Evolutionary conservation across 305 asterid species (phyloP).

Genomic region (Galium porrigens): DNA sequence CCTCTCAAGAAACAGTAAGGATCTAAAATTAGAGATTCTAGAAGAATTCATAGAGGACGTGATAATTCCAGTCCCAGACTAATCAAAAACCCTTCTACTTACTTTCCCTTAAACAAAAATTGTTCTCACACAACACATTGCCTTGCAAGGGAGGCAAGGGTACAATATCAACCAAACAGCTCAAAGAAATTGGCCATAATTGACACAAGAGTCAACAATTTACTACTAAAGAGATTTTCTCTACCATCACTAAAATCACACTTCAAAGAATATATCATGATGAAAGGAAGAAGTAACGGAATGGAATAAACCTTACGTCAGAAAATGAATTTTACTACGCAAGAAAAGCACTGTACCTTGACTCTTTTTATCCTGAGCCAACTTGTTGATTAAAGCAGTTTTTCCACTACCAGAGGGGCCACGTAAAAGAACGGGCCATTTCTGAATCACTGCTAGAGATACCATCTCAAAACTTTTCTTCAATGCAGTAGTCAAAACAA

Average conservation of each 20-base stretch:
- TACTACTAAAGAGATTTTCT: background rate
- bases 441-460: constrained; percentile 64
- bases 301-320: background rate
- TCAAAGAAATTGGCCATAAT: background rate
- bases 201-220: background rate
- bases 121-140: too few species aligned
- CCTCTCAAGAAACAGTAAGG: background rate
- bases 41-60: background rate
- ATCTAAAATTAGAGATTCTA: background rate
- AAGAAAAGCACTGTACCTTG: constrained; percentile 40
- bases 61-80: background rate
- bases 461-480: constrained; percentile 69
- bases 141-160: too few species aligned
- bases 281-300: background rate
- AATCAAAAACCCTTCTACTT: background rate
- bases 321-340: background rate
- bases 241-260: background rate
- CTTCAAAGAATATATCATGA: background rate
- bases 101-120: background rate
- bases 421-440: constrained; percentile 91
- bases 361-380: constrained; percentile 46
- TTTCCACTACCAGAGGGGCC: constrained; percentile 93
- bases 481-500: constrained; percentile 53
- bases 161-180: background rate
- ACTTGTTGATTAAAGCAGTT: constrained; percentile 55